A percentile compares a stretch with the other conserved stretches of the same genome.
Conservation (phyloP, 75 land plant genomes). For the Adiantum capillusveneris region DNA sequence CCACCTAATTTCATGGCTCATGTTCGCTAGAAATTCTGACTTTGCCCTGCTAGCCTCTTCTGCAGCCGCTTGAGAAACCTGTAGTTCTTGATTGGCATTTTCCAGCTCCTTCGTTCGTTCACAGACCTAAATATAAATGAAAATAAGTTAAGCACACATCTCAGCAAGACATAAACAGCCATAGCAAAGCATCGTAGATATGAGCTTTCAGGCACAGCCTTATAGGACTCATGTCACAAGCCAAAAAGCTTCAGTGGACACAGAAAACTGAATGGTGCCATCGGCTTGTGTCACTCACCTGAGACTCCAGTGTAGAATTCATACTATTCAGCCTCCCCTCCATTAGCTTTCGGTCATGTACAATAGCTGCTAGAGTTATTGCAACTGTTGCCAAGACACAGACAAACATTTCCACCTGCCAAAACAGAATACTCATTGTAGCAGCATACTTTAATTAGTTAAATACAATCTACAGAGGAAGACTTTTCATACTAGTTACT, state of each 20-base stretch:
- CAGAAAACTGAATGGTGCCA: not conserved
- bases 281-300: constrained; percentile 4
- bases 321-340: constrained; percentile 20
- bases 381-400: constrained; percentile 30
- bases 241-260: too few species aligned
- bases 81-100: constrained; percentile 26
- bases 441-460: too few species aligned
- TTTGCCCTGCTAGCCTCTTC: constrained; percentile 45
- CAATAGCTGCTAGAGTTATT: constrained; percentile 28
- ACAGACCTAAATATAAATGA: constrained; percentile 28
- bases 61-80: constrained; percentile 40
- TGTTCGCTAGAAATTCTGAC: constrained; percentile 41
- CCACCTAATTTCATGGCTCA: constrained; percentile 46
- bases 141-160: not conserved
- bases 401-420: constrained; percentile 26
- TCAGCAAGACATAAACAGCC: not conserved
- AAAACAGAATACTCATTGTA: too few species aligned
- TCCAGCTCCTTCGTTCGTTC: constrained; percentile 37
- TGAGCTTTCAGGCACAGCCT: too few species aligned
- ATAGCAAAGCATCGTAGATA: too few species aligned
- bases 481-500: not conserved
- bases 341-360: constrained; percentile 27
- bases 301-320: constrained; percentile 23
- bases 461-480: not conserved
- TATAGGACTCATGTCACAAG: too few species aligned